phyloP scores from a whole-genome alignment of 495 filamentous ascomycete species.

The Daldinia childiae region DNA sequence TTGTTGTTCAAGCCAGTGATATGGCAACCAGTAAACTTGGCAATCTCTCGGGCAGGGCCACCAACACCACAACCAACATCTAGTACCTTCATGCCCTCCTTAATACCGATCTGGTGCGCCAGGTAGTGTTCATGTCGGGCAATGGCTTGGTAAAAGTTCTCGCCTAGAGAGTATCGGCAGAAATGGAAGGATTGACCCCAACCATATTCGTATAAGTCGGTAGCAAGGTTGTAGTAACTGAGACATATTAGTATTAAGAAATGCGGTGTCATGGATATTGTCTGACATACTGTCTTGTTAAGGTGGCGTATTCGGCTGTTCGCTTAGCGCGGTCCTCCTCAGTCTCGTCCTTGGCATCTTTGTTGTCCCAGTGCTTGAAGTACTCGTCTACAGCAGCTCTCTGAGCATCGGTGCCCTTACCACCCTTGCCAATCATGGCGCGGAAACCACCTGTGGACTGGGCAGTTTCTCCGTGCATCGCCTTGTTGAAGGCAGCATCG shows the following conservation, averaged over 20 bases:
- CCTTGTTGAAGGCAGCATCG: conserved; percentile 94
- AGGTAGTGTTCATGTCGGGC: conserved; percentile 99
- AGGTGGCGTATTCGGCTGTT: conserved; percentile 89
- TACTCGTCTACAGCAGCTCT: conserved; percentile 94
- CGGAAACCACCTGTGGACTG: conserved; percentile 74
- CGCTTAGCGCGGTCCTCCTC: conserved; percentile 81
- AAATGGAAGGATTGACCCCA: conserved; percentile 98
- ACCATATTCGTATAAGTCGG: conserved; percentile 96
- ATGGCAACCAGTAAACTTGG: conserved; percentile 91
- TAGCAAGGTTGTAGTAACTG: conserved; percentile 98
- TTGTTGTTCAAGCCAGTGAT: conserved; percentile 98
- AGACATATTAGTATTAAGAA: conserved; percentile 5
- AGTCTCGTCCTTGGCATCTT: conserved; percentile 83
- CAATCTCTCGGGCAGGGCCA: conserved; percentile 96
- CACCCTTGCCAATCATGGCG: conserved; percentile 88
- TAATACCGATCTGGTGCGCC: conserved; percentile 86
- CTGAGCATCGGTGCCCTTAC: conserved; percentile 84
- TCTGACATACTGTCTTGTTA: conserved; percentile 87
- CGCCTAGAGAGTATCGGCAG: conserved; percentile 91
- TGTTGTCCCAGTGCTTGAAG: conserved; percentile 99
- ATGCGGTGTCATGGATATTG: not conserved
- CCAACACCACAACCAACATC: conserved; percentile 99
- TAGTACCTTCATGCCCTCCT: conserved; percentile 86
- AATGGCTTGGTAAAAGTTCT: conserved; percentile 91
- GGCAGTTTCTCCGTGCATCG: conserved; percentile 87